phyloP scores from a whole-genome alignment of 2,329 filamentous ascomycete genomes.

The Colletotrichum endophyticum region DNA sequence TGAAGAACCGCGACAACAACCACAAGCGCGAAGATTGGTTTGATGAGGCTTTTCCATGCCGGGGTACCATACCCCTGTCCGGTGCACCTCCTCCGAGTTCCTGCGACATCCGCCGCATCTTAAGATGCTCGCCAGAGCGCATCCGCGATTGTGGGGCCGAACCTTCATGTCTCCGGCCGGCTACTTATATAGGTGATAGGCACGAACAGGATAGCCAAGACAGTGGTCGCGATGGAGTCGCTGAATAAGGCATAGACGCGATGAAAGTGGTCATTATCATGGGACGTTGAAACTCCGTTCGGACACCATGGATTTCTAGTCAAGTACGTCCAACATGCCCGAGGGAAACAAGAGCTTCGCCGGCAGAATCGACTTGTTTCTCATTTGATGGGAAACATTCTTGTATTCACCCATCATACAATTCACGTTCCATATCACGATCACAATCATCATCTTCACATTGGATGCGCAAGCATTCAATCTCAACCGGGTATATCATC shows the following conservation, averaged over 20 bases:
- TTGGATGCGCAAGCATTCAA: not conserved
- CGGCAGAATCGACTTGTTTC: no score
- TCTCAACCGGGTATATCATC: not conserved
- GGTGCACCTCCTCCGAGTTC: not conserved
- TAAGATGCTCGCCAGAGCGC: not conserved
- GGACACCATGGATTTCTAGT: no score
- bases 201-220: no score
- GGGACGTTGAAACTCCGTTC: no score
- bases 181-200: not conserved
- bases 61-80: not conserved
- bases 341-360: no score
- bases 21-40: not conserved
- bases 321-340: no score
- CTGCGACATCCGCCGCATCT: not conserved
- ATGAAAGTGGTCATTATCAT: no score
- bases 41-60: accelerated
- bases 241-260: no score
- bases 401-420: no score
- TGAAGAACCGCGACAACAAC: not conserved
- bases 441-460: not conserved
- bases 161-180: not conserved
- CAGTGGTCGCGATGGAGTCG: no score
- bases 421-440: not conserved
- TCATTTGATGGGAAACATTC: no score
- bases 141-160: not conserved